Base-by-base conservation (phyloP, 2,329 filamentous ascomycete species). In the Coleophoma cylindrospora region DNA sequence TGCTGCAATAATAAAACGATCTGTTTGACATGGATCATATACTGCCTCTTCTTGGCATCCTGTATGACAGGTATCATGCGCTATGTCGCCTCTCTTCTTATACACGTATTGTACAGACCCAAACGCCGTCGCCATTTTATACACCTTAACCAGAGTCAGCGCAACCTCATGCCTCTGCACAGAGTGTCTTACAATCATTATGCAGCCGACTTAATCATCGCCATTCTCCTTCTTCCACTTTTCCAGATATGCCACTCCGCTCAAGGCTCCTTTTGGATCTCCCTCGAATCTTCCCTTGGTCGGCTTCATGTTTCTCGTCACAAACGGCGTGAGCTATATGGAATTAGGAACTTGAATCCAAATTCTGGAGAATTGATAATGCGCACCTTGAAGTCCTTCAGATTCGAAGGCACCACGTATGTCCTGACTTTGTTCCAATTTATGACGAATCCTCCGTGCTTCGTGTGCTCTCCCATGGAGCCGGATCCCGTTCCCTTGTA, bases 401-500 rank as follows among this genome's bases (percentile, higher is more conserved):
- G 68, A 43, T 77, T 75, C 37, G 82, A 70, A 0, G 92, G 91
- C 60, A 89, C 89, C 50, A 88, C 86, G 68, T 91, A 99, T 49
- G 91, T 96, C 69, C 92, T 85, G 64, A 97, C 89, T 72, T 95
- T 96, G 50, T 76, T 71, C 78, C 80, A 95, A 58, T 97, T 87
- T 58, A 97, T 84, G 43, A 83, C 68, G 70, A 94, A 99, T 46
- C 85, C 85, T 69, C 92, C 94, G 66, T 83, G 81, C 67, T 88
- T 87, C 49, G 88, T 91, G 72, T 95, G 89, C 13, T 76, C 72
- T 68, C 94, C 94, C 83, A 95, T 91, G 40, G 87, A 83, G 2
- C 94, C 94, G 1, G 90, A 86, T 43, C 91, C 80, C 62, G 87
- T 96, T 66, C 94, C 94, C 78, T 97, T 97, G 83, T 99, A 99